Conservation (phyloP, 345 rosid species). For the Cochlearia excelsa region DNA sequence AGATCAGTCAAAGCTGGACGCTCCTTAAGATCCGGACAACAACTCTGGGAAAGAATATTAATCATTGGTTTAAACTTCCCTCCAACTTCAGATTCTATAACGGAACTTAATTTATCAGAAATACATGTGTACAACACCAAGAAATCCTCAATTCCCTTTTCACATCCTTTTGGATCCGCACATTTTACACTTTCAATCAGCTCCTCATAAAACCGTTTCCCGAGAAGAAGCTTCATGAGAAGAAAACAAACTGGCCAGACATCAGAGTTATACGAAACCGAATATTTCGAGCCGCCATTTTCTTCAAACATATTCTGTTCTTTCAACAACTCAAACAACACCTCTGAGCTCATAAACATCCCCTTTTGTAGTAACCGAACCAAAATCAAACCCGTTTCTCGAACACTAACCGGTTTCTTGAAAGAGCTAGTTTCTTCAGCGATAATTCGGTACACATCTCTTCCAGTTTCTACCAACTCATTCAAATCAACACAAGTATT, state of each 20-base stretch:
- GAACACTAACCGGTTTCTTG: conserved; percentile 34
- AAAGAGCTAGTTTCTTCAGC: conserved; percentile 31
- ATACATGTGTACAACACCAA: conserved; percentile 37
- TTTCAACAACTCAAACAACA: conserved; percentile 50
- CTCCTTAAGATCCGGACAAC: conserved; percentile 50
- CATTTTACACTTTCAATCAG: conserved; percentile 37
- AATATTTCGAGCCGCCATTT: conserved; percentile 26
- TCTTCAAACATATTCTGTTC: conserved; percentile 34
- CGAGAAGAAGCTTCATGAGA: conserved; percentile 55
- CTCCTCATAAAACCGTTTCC: conserved; percentile 43
- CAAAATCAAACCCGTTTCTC: conserved; percentile 36
- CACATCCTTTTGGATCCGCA: conserved; percentile 27
- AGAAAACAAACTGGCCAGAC: conserved; percentile 71
- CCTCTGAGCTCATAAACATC: conserved; percentile 61
- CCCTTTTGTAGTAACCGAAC: conserved; percentile 37
- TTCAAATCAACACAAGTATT: conserved; percentile 52
- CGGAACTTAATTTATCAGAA: conserved; percentile 41
- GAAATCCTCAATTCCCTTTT: conserved; percentile 36
- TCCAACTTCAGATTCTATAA: conserved; percentile 39
- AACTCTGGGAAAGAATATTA: conserved; percentile 49
- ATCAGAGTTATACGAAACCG: conserved; percentile 50
- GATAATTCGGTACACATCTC: conserved; percentile 33
- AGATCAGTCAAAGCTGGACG: conserved; percentile 58
- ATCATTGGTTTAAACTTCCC: conserved; percentile 40
- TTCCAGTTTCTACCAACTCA: conserved; percentile 48